phyloP scores from a whole-genome alignment of 192 early-diverging fungal species.

The Entomortierella beljakovae region DNA sequence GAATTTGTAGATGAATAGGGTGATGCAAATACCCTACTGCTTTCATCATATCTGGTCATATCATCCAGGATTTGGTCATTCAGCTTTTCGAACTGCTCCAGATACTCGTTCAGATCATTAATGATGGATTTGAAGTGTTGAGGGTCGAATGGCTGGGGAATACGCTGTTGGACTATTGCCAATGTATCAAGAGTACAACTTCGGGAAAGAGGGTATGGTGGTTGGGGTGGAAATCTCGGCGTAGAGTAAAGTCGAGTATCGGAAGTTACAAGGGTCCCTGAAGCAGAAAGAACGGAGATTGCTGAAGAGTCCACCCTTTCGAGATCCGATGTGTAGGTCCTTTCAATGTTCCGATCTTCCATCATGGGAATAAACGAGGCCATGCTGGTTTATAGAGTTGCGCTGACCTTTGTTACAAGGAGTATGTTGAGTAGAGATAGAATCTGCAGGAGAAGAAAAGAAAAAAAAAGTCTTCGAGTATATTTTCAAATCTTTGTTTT shows the following conservation, averaged over 20 bases:
- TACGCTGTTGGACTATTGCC: not conserved
- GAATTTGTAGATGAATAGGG: not conserved
- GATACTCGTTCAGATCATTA: conserved; percentile 8
- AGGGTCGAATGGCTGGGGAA: conserved; percentile 4
- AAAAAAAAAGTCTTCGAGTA: not conserved
- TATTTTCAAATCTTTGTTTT: not conserved
- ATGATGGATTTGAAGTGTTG: conserved; percentile 20
- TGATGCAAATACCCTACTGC: not conserved
- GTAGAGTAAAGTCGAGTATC: not conserved
- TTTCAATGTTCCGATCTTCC: not conserved
- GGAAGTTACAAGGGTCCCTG: conserved; percentile 27
- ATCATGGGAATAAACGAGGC: not conserved
- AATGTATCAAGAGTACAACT: not conserved
- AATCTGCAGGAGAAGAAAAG: not conserved
- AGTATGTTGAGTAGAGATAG: not conserved
- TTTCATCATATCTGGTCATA: conserved; percentile 11
- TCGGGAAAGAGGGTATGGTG: not conserved
- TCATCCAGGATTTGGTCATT: conserved; percentile 39
- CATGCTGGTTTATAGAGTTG: not conserved
- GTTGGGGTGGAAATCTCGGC: not conserved
- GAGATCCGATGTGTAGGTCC: not conserved
- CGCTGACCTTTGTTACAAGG: not conserved
- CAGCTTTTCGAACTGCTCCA: conserved; percentile 21
- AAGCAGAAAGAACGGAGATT: conserved; percentile 35
- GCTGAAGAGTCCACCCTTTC: not conserved